These are phyloP conservation scores for Ocimum tenuiflorum DNA, from an alignment of 257 asterid genomes.

Conservation along the genomic window DNA sequence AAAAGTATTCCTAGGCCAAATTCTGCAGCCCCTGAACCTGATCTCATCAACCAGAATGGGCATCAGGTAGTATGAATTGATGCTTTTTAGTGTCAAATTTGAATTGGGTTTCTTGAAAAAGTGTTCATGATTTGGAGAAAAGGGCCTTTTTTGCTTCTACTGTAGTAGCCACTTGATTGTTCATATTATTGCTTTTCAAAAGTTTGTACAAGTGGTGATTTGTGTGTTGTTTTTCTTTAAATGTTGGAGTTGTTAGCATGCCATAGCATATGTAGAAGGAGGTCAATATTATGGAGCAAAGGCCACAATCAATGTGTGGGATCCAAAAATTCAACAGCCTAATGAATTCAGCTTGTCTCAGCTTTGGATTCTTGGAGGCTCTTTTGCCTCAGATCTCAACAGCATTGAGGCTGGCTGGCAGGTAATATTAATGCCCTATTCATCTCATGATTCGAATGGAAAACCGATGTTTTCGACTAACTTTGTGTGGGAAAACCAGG, in stretches of 20 bases:
- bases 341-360: constrained; percentile 85
- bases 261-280: constrained; percentile 76
- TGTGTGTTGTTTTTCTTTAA: constrained; percentile 20
- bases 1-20: constrained; percentile 41
- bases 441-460: background rate
- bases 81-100: background rate
- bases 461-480: background rate
- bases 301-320: constrained; percentile 83
- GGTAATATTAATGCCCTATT: constrained; percentile 29
- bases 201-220: constrained; percentile 9
- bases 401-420: constrained; percentile 95
- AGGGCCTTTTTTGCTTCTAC: constrained; percentile 17
- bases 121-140: too few relatives aligned
- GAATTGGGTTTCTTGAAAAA: background rate
- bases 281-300: constrained; percentile 75
- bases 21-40: constrained; percentile 52
- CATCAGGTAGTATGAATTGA: constrained; percentile 51
- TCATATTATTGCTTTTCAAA: constrained; percentile 1
- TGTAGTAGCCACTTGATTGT: background rate
- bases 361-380: constrained; percentile 81
- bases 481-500: constrained; percentile 36
- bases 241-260: constrained; percentile 69
- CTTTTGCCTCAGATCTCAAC: constrained; percentile 67
- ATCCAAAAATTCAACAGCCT: constrained; percentile 66
- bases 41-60: constrained; percentile 55